Conservation (phyloP, 176 grass and related monocot genomes). For the Microstegium vimineum region DNA sequence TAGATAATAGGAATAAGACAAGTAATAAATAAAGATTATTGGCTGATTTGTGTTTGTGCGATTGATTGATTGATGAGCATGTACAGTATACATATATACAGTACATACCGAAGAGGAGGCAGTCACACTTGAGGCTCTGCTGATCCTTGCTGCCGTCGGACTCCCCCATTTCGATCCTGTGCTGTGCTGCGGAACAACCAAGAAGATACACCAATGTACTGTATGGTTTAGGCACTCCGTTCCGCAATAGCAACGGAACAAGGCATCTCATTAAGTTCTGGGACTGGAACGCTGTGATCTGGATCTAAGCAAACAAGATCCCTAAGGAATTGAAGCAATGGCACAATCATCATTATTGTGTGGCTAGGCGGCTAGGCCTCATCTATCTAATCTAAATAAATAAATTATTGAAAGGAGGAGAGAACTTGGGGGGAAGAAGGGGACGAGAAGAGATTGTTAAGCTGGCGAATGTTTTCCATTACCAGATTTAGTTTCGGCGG, state of each 20-base stretch:
- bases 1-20: background rate
- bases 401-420: background rate
- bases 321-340: background rate
- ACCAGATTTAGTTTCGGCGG: background rate
- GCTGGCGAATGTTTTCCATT: background rate
- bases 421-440: background rate
- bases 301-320: background rate
- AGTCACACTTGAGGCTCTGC: constrained; percentile 52
- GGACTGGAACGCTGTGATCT: background rate
- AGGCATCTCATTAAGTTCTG: no score
- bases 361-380: background rate
- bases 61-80: background rate
- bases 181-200: constrained; percentile 16
- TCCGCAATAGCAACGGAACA: background rate
- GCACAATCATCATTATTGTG: no score
- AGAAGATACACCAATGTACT: background rate
- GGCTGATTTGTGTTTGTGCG: background rate
- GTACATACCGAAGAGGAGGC: constrained; percentile 82
- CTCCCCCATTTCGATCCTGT: constrained; percentile 59
- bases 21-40: background rate
- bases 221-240: background rate
- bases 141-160: constrained; percentile 37
- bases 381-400: no score
- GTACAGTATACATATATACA: background rate
- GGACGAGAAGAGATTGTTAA: no score